Evolutionary conservation across 176 grass and related monocot species (phyloP), one percentile per base, ranked within the genome.

Genomic region (Bonia amplexicaulis): DNA sequence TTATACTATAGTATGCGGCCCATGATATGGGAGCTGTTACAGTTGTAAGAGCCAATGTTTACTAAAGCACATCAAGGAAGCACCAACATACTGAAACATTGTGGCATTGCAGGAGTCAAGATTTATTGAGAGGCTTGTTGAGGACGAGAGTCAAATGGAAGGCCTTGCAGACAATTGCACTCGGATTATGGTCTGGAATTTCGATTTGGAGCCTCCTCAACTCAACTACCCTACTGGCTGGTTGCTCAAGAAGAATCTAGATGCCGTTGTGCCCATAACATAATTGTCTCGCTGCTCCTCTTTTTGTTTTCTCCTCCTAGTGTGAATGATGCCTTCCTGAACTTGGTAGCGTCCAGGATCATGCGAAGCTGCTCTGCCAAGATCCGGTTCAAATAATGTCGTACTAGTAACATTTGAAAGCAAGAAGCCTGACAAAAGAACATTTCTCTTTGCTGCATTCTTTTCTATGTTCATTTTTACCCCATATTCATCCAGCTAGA

Each of bases 101-200:
- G 20, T 90, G 47, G 33, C 66, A 66, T 78, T 93, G 68, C 89
- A 98, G 96, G 96, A 93, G 59, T 91, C 87, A 8, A 89, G 84
- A 76, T 98, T 98, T 80, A 88, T 95, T 13, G 91, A 98, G 88
- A 89, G 88, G 84, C 85, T 98, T 26, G 91, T 98, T 65, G 93
- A 95, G 86, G 93, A 98, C 5, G 93, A 98, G 90, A 88, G 67
- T 87, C 96, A 98, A 52, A 98, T 98, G 93, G 89, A 98, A 93
- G 96, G 93, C 84, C 81, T 95, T 33, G 93, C 87, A 29, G 90
- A 91, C 20, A 98, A 93, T 51, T 98, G 96, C 88, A 94, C 83
- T 5, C 87, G 69, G 63, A 85, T 98, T 81, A 90, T 98, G 93
- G 91, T 83, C 66, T 98, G 96, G 96, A 89, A 88, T 79, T 88